Percentiles rank a stretch among this genome's conserved stretches.
phyloP scores from a whole-genome alignment of 2,329 filamentous ascomycete genomes.

The Neurospora sp. region DNA sequence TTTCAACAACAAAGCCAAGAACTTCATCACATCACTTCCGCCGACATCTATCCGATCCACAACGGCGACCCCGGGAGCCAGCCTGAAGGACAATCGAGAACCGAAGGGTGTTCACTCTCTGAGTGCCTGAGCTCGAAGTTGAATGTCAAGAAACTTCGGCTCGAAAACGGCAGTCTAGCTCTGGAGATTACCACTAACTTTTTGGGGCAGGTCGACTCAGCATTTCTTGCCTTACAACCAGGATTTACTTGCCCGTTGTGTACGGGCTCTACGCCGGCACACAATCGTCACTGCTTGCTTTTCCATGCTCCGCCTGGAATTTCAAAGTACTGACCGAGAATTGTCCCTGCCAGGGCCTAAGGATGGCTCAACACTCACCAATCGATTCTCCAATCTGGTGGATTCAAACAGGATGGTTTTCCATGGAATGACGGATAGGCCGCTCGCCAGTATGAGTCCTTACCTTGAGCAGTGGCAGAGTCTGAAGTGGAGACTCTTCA shows the following conservation, averaged over 20 bases:
- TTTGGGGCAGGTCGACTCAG: not conserved
- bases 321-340: not conserved
- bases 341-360: not conserved
- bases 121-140: not conserved
- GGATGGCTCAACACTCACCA: not conserved
- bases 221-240: not conserved
- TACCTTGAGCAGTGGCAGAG: not conserved
- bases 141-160: not conserved
- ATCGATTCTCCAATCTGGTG: not conserved
- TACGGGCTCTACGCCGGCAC: not conserved
- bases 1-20: not conserved
- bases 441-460: not conserved
- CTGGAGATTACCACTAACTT: not conserved
- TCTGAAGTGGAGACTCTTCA: not conserved
- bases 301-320: not conserved
- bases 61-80: not conserved
- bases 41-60: not conserved
- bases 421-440: not conserved
- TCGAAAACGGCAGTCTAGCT: not conserved
- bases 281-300: not conserved
- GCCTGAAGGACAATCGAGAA: not conserved
- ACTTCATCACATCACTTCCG: not conserved
- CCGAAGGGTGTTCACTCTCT: not conserved
- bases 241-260: not conserved
- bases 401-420: not conserved